phyloP scores from a whole-genome alignment of 169 alveolate species.

The Plasmodium fragile region DNA sequence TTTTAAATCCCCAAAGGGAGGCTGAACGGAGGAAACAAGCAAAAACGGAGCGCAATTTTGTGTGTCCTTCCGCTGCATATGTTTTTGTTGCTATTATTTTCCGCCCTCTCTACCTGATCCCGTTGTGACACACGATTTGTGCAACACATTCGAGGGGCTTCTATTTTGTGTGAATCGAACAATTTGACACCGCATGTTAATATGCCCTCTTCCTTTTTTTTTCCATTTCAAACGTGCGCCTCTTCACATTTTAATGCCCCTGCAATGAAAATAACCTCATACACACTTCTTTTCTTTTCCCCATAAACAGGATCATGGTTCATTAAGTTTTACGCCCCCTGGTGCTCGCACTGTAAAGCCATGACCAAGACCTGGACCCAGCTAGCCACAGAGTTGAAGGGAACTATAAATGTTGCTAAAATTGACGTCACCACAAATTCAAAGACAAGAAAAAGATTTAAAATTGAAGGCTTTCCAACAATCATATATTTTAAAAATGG shows the following conservation, averaged over 20 bases:
- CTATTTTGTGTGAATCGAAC: background rate
- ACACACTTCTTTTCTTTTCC: background rate
- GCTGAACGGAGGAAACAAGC: background rate
- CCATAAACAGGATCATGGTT: constrained; percentile 89
- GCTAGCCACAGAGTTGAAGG: constrained; percentile 93
- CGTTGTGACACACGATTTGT: background rate
- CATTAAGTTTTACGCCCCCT: constrained; percentile 94
- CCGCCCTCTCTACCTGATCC: background rate
- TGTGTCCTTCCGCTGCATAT: background rate
- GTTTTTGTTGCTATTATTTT: background rate
- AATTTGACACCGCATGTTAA: background rate
- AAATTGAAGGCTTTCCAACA: constrained; percentile 97
- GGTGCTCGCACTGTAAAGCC: constrained; percentile 94
- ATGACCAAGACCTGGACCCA: constrained; percentile 94
- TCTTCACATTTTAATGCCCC: background rate
- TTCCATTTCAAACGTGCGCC: background rate
- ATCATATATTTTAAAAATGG: constrained; percentile 93
- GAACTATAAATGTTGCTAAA: constrained; percentile 86
- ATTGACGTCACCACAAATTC: constrained; percentile 87
- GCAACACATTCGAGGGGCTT: background rate
- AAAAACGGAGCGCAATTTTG: background rate
- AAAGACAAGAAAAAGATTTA: constrained; percentile 86
- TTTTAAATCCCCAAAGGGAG: background rate
- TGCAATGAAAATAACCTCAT: background rate
- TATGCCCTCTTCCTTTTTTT: background rate